Conservation (phyloP, 129 eudicot species). For the Arctium lappa region DNA sequence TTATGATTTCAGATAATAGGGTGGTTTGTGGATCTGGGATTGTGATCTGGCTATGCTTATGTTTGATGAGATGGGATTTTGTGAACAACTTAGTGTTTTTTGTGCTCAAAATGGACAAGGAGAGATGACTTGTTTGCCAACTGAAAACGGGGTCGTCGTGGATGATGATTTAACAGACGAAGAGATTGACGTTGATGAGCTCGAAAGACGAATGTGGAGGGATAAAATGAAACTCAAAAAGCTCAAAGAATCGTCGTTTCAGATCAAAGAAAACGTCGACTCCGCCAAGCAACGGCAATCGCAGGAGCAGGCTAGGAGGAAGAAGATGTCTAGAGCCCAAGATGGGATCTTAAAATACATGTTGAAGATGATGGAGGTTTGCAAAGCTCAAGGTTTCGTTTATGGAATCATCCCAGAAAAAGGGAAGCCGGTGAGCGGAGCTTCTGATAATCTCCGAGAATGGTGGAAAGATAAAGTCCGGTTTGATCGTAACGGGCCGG, state of each 20-base stretch:
- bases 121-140: conserved; percentile 35
- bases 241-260: conserved; percentile 44
- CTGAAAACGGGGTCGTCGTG: conserved; percentile 35
- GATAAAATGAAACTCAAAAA: conserved; percentile 67
- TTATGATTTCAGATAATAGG: neutral
- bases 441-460: conserved; percentile 78
- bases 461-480: conserved; percentile 98
- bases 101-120: conserved; percentile 50
- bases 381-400: conserved; percentile 84
- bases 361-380: conserved; percentile 87
- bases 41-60: conserved; percentile 29
- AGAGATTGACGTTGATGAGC: conserved; percentile 80
- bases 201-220: conserved; percentile 80
- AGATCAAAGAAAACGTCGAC: conserved; percentile 39
- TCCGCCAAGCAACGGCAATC: conserved; percentile 58
- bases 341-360: conserved; percentile 71
- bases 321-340: conserved; percentile 79
- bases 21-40: neutral
- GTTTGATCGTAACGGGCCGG: conserved; percentile 87
- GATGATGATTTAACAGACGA: conserved; percentile 78
- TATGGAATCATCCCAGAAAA: conserved; percentile 85
- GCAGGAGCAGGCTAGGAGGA: conserved; percentile 52
- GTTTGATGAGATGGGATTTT: conserved; percentile 56
- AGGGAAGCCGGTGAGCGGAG: conserved; percentile 89
- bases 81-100: conserved; percentile 50